Evolutionary conservation across 495 filamentous ascomycete genomes (phyloP).

Genomic region (Darksidea phi): DNA sequence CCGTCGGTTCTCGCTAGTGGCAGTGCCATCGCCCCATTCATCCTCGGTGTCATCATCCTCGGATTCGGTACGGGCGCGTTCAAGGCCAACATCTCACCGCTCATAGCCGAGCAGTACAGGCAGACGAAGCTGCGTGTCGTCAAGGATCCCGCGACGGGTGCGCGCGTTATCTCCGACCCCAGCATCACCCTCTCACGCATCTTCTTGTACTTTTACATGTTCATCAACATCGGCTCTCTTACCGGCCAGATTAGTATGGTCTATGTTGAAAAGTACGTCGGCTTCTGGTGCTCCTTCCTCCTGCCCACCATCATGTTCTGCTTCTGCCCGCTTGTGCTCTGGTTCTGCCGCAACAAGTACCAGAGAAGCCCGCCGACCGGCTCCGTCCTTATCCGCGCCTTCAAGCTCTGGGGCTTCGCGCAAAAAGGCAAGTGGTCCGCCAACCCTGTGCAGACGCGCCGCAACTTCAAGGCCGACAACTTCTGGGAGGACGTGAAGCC

Average conservation of each 20-base stretch:
- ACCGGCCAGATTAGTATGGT: conserved; percentile 58
- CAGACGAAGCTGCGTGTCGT: conserved; percentile 40
- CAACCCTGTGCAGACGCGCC: conserved; percentile 52
- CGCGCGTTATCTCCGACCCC: conserved; percentile 67
- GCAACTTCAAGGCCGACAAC: conserved; percentile 52
- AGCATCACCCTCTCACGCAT: conserved; percentile 60
- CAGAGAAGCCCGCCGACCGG: conserved; percentile 57
- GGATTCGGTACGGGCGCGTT: conserved; percentile 65
- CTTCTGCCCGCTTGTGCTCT: conserved; percentile 63
- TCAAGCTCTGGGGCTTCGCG: conserved; percentile 55
- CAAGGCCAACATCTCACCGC: conserved; percentile 62
- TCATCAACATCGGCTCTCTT: conserved; percentile 68
- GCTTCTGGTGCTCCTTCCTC: conserved; percentile 69
- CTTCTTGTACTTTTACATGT: conserved; percentile 65
- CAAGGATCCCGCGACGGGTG: conserved; percentile 28
- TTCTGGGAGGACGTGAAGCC: conserved; percentile 71
- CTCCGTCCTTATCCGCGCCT: conserved; percentile 60
- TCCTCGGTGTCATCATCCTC: conserved; percentile 62
- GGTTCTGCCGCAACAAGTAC: conserved; percentile 61
- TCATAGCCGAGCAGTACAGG: conserved; percentile 59
- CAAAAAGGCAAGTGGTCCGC: conserved; percentile 64
- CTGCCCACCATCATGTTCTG: conserved; percentile 48
- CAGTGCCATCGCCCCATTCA: conserved; percentile 58
- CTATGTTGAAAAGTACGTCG: conserved; percentile 71
- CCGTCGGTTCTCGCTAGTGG: conserved; percentile 60